Conservation (phyloP, 805 yeast species). For the Yarrowia yakushimensis region DNA sequence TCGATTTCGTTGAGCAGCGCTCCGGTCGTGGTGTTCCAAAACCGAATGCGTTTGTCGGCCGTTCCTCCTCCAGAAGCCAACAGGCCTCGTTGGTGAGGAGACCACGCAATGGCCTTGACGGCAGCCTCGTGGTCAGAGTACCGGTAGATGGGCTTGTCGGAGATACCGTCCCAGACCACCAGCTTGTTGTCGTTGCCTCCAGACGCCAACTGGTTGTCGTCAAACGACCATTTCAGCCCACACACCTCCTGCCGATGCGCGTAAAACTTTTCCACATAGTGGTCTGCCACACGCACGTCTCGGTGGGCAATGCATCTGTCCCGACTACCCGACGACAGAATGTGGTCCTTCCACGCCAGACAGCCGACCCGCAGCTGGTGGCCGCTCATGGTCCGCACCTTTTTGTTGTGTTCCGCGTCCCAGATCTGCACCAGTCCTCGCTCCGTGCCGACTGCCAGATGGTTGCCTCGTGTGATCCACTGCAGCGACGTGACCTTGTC, state of each 20-base stretch:
- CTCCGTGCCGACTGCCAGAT: slow-evolving; percentile 86
- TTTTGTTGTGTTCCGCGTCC: slow-evolving; percentile 80
- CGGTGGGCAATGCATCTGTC: slow-evolving; percentile 82
- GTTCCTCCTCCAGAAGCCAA: slow-evolving; percentile 97
- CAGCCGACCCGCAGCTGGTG: slow-evolving; percentile 82
- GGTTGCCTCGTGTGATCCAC: slow-evolving; percentile 95
- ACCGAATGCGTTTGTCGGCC: slow-evolving; percentile 81
- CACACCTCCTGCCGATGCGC: slow-evolving; percentile 92
- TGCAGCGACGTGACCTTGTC: slow-evolving; percentile 79
- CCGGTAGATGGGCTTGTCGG: slow-evolving; percentile 61
- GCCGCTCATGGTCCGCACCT: slow-evolving; percentile 89
- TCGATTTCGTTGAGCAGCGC: slow-evolving; percentile 71
- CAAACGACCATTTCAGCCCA: slow-evolving; percentile 90
- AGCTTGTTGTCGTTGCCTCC: slow-evolving; percentile 94
- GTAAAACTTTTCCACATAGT: slow-evolving; percentile 66
- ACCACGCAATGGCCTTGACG: slow-evolving; percentile 95
- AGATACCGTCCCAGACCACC: slow-evolving; percentile 81
- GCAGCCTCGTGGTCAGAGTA: slow-evolving; percentile 90
- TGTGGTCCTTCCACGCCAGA: slow-evolving; percentile 90
- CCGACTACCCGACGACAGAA: slow-evolving; percentile 80
- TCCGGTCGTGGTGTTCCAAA: slow-evolving; percentile 89
- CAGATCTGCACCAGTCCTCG: slow-evolving; percentile 89
- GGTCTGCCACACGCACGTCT: slow-evolving; percentile 85
- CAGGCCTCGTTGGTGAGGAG: slow-evolving; percentile 92
- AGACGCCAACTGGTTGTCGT: slow-evolving; percentile 85